A percentile compares a stretch with the other conserved stretches of the same genome.
Evolutionary conservation across 2,329 filamentous ascomycete genomes (phyloP).

Genomic region (Rhinocladiella similis): DNA sequence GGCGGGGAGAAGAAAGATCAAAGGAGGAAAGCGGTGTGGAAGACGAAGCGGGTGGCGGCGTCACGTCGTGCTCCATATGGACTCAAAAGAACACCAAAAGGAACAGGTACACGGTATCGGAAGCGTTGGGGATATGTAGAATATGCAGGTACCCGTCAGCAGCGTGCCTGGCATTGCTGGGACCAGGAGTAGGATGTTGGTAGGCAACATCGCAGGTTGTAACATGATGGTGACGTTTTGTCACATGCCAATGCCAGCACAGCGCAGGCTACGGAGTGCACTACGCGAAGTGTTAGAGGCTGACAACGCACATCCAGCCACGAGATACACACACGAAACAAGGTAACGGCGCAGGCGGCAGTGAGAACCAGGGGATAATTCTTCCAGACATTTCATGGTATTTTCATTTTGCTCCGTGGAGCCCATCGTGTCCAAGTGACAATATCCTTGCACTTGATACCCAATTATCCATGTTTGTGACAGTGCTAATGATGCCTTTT

Average conservation of each 20-base stretch:
- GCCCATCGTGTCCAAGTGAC: neutral
- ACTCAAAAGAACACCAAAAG: slow-evolving; percentile 5
- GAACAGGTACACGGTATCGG: slow-evolving; percentile 1
- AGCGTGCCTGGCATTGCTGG: slow-evolving; percentile 20
- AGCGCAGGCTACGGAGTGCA: neutral
- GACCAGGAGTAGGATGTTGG: neutral
- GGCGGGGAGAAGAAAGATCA: neutral
- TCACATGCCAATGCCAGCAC: neutral
- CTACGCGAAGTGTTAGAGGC: neutral
- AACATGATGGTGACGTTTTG: neutral
- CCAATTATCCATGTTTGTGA: neutral
- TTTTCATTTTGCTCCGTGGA: neutral
- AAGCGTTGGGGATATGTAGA: slow-evolving; percentile 6
- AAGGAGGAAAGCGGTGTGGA: slow-evolving; percentile 10
- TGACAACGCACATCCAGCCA: neutral
- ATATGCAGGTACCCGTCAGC: slow-evolving; percentile 22
- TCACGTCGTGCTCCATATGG: slow-evolving; percentile 19
- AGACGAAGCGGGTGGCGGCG: slow-evolving; percentile 3
- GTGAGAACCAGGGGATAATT: neutral
- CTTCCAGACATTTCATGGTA: neutral
- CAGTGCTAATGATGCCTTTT: neutral
- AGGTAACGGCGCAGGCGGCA: too few relatives aligned
- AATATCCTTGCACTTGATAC: neutral
- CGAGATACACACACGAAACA: too few relatives aligned
- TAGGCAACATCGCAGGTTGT: neutral